Conservation (phyloP, 2,329 filamentous ascomycete species). For the Sporothrix globosa region DNA sequence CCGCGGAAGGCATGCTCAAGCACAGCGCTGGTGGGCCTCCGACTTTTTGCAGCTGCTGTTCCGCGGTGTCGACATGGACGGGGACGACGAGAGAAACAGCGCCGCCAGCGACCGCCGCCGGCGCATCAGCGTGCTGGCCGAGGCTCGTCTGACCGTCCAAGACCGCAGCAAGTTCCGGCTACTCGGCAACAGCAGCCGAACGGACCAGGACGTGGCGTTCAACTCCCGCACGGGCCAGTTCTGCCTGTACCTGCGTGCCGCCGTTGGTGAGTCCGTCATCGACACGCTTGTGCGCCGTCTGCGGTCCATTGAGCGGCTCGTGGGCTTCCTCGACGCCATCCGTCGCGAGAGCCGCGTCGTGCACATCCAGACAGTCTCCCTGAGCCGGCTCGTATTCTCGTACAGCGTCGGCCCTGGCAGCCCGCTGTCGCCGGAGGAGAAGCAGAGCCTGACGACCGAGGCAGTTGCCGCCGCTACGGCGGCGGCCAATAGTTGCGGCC, state of each 20-base stretch:
- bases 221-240: slow-evolving; percentile 63
- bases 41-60: slow-evolving; percentile 64
- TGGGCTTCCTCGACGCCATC: slow-evolving; percentile 70
- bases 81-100: slow-evolving; percentile 37
- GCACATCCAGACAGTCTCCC: slow-evolving; percentile 60
- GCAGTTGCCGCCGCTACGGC: slow-evolving; percentile 4
- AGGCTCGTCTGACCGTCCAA: slow-evolving; percentile 59
- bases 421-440: slow-evolving; percentile 15
- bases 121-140: slow-evolving; percentile 49
- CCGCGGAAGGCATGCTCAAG: not conserved
- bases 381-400: slow-evolving; percentile 68
- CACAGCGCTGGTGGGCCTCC: slow-evolving; percentile 56
- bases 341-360: slow-evolving; percentile 59
- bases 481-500: slow-evolving; percentile 15
- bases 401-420: slow-evolving; percentile 52
- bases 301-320: slow-evolving; percentile 69
- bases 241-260: slow-evolving; percentile 61
- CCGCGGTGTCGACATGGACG: slow-evolving; percentile 51
- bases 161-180: slow-evolving; percentile 58
- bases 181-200: slow-evolving; percentile 50
- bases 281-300: slow-evolving; percentile 63
- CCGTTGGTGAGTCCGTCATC: slow-evolving; percentile 62
- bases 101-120: slow-evolving; percentile 13
- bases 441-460: slow-evolving; percentile 26
- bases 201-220: slow-evolving; percentile 67